Evolutionary conservation across 371 early-diverging fungal genomes (phyloP), one percentile per base, ranked within the genome.

Genomic region (Mucor irregularis): DNA sequence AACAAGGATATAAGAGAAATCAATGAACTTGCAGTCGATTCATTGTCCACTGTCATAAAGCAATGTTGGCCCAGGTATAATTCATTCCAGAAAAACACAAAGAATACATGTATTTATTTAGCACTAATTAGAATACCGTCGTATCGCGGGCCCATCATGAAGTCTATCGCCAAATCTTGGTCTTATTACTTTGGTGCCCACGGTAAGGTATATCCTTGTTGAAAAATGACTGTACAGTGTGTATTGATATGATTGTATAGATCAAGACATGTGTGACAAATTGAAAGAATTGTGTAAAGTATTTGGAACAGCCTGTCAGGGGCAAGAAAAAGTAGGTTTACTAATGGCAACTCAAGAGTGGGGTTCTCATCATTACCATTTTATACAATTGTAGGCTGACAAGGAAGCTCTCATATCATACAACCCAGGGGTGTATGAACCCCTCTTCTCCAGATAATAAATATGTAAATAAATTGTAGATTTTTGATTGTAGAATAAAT

Each of bases 11-110:
- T 56, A n/a, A 53, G 46, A 58, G 29, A 33, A 25, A 52, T 64
- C 4, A 66, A 68, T 52, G 13, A 6, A 22, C 7, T 58, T 1
- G 69, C 71, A 0, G 47, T 58, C 16, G 16, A 50, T 0, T 29
- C 63, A 14, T 30, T 75, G n/a, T 31, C 29, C 8, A 40, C 50
- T 8, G 46, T 71, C 7, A 71, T 75, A 1, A 34, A 63, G 24
- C 39, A 43, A 13, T 66, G 68, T 25, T 75, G 75, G 75, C 72
- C 72, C 61, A 55, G 74, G 74, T 73, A 73, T 29, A 45, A 34
- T 34, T 13, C 4, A 13, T 31, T 8, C 7, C 0, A 9, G 16
- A 17, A 46, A 5, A 35, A 24, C 8, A 2, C 13, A 26, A n/a
- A 16, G 5, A n/a, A 13, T 38, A 28, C 2, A 25, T 26, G 3